Evolutionary conservation across 352 stramenopile species (phyloP).

Genomic region (Pythium phragmiticola): DNA sequence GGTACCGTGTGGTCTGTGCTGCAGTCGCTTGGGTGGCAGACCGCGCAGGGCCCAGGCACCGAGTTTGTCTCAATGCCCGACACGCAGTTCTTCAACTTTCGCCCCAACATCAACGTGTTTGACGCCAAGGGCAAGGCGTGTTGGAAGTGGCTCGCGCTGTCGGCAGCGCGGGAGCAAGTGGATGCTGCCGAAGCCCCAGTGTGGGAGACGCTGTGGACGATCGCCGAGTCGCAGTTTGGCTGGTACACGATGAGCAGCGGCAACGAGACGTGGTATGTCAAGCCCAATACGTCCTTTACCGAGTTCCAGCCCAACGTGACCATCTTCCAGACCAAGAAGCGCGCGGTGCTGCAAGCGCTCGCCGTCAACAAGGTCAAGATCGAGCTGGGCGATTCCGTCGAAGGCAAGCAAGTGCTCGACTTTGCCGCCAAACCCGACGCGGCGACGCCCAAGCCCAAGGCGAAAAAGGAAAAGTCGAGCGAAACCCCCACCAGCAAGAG

Average conservation of each 20-base stretch:
- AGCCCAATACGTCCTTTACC: slow-evolving; percentile 66
- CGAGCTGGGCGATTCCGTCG: slow-evolving; percentile 64
- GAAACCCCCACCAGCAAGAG: slow-evolving; percentile 19
- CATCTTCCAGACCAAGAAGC: slow-evolving; percentile 81
- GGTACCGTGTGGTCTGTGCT: slow-evolving; percentile 45
- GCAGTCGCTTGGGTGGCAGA: slow-evolving; percentile 55
- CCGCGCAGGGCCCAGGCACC: slow-evolving; percentile 53
- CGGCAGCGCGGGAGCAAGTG: slow-evolving; percentile 28
- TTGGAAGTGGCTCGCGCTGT: slow-evolving; percentile 69
- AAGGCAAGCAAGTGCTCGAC: slow-evolving; percentile 55
- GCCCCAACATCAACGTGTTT: slow-evolving; percentile 82
- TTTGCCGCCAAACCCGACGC: slow-evolving; percentile 36
- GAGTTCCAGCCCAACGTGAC: slow-evolving; percentile 75
- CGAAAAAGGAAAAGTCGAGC: slow-evolving; percentile 23
- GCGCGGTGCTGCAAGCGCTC: slow-evolving; percentile 65
- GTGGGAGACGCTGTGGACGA: slow-evolving; percentile 66
- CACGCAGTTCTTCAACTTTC: slow-evolving; percentile 82
- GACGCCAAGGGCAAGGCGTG: slow-evolving; percentile 75
- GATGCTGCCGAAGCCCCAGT: slow-evolving; percentile 30
- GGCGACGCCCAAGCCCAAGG: slow-evolving; percentile 4
- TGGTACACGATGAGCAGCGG: slow-evolving; percentile 79
- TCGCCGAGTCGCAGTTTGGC: slow-evolving; percentile 54
- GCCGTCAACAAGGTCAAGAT: slow-evolving; percentile 48
- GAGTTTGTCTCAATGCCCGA: slow-evolving; percentile 75
- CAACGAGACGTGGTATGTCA: slow-evolving; percentile 71